Conservation (phyloP, 257 asterid species). For the Solanum paucissectum region DNA sequence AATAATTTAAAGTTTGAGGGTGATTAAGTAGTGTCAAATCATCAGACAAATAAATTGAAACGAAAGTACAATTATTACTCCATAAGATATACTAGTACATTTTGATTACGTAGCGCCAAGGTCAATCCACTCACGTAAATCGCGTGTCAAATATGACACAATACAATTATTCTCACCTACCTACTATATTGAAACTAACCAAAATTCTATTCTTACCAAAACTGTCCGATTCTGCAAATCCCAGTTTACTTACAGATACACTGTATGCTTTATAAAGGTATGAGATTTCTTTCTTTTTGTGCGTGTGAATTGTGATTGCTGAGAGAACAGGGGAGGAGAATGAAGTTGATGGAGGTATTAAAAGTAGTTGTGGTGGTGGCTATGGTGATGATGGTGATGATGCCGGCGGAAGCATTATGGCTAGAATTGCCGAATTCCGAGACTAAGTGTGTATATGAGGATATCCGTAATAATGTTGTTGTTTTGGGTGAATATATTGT, state of each 20-base stretch:
- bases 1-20: neutral
- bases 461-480: constrained; percentile 48
- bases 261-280: neutral
- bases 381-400: constrained; percentile 36
- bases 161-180: neutral
- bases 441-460: constrained; percentile 63
- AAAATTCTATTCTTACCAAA: neutral
- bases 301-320: neutral
- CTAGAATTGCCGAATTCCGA: constrained; percentile 51
- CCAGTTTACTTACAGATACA: neutral
- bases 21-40: neutral
- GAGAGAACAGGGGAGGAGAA: neutral
- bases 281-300: neutral
- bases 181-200: neutral
- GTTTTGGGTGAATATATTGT: constrained; percentile 60
- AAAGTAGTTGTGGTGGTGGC: neutral
- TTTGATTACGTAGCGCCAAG: neutral
- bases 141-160: neutral
- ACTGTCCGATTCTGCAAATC: neutral
- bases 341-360: neutral
- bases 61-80: neutral
- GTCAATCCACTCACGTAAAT: neutral
- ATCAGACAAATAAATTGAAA: too few relatives aligned
- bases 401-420: constrained; percentile 51
- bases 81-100: neutral